Evolutionary conservation across 176 grass and related monocot species (phyloP).

Genomic region (Oryza glumipatula): DNA sequence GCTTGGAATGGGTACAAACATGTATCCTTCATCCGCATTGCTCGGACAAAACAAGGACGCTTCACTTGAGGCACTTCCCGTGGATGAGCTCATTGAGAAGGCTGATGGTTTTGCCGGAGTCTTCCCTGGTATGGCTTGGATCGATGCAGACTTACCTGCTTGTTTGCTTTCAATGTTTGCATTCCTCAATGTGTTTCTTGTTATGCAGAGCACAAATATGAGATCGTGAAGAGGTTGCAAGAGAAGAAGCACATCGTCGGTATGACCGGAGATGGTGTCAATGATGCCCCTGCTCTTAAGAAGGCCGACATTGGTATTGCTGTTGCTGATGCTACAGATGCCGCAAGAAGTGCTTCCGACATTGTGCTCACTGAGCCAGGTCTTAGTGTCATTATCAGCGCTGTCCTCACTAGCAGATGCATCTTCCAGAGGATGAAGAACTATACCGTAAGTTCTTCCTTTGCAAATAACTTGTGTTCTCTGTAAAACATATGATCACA

Average conservation of each 20-base stretch:
- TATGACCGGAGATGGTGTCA: constrained; percentile 99
- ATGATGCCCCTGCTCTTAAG: constrained; percentile 93
- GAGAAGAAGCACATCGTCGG: constrained; percentile 98
- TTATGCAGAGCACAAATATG: constrained; percentile 93
- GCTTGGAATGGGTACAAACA: constrained; percentile 99
- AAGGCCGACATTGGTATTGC: constrained; percentile 98
- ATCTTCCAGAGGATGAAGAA: constrained; percentile 99
- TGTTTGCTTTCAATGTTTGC: neutral
- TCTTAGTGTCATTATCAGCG: constrained; percentile 96
- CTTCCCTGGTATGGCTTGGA: constrained; percentile 70
- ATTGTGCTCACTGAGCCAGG: constrained; percentile 96
- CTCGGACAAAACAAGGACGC: constrained; percentile 85
- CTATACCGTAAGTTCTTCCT: constrained; percentile 74
- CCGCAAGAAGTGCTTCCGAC: constrained; percentile 88
- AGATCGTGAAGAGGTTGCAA: constrained; percentile 95
- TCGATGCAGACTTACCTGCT: neutral
- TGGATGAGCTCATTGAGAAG: constrained; percentile 98
- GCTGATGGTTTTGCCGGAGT: constrained; percentile 99
- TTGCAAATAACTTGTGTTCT: neutral
- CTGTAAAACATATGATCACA: neutral
- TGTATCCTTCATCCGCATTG: constrained; percentile 96
- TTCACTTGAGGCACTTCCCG: constrained; percentile 72
- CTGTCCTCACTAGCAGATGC: constrained; percentile 95
- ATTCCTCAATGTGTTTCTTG: constrained; percentile 4
- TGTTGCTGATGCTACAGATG: constrained; percentile 95